These are phyloP conservation scores for Ustilago crameri DNA, from an alignment of 1,284 basidiomycete genomes.

Conservation along the genomic window DNA sequence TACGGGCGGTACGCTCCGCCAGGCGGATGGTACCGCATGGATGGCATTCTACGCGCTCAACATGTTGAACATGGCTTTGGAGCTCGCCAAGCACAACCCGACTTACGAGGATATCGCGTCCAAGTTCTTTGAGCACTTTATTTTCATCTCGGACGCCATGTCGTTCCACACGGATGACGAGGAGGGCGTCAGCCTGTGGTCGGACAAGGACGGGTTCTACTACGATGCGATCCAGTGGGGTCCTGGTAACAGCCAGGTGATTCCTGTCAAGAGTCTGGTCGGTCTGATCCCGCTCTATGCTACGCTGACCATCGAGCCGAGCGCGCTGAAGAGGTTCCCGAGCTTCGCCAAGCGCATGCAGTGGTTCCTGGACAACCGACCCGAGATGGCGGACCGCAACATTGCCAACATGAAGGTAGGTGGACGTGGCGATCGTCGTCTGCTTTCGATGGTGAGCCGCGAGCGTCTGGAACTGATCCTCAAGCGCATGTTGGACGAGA, in stretches of 20 bases:
- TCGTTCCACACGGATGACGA: constrained; percentile 78
- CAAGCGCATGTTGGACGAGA: constrained; percentile 88
- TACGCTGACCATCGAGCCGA: constrained; percentile 90
- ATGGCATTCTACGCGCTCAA: constrained; percentile 98
- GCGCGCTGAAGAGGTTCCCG: constrained; percentile 86
- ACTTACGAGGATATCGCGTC: constrained; percentile 99
- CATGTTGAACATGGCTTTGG: constrained; percentile 96
- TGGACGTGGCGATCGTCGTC: constrained; percentile 78
- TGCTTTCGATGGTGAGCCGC: constrained; percentile 90
- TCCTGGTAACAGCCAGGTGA: constrained; percentile 75
- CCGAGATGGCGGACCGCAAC: constrained; percentile 85
- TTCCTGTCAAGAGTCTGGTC: constrained; percentile 91
- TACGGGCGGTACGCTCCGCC: constrained; percentile 82
- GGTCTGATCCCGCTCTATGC: constrained; percentile 95
- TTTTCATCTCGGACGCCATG: constrained; percentile 77
- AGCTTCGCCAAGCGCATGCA: constrained; percentile 98
- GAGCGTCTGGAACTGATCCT: constrained; percentile 87
- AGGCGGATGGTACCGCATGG: constrained; percentile 98
- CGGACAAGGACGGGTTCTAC: constrained; percentile 95
- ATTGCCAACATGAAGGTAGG: constrained; percentile 85
- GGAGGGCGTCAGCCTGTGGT: constrained; percentile 85
- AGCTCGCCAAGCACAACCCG: constrained; percentile 95
- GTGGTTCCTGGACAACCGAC: constrained; percentile 95
- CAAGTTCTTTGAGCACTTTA: constrained; percentile 85
- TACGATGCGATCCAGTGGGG: constrained; percentile 95